Percentiles rank a stretch among this genome's conserved stretches.
These are phyloP conservation scores for Penicillium sclerotiorum DNA, from an alignment of 2,329 filamentous ascomycete species.

Conservation along the genomic window DNA sequence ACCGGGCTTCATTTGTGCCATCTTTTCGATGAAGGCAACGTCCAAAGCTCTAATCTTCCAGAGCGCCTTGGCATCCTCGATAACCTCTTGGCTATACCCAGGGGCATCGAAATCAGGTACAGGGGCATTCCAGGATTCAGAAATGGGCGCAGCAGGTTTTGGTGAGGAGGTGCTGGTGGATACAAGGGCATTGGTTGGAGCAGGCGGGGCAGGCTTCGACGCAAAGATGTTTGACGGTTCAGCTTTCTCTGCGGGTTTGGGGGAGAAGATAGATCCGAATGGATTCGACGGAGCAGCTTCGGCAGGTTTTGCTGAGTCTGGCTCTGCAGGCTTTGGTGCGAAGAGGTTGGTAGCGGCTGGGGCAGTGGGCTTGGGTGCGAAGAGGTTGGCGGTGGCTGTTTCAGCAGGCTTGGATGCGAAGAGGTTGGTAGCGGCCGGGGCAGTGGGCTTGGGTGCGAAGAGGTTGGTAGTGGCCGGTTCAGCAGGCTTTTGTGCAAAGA, in stretches of 20 bases:
- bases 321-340: neutral
- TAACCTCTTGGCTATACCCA: too few relatives aligned
- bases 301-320: neutral
- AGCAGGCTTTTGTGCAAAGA: too few relatives aligned
- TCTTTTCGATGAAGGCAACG: constrained; percentile 35
- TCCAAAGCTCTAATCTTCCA: constrained; percentile 40
- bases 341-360: constrained; percentile 23
- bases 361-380: constrained; percentile 10
- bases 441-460: neutral
- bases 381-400: constrained; percentile 21
- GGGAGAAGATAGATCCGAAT: too few relatives aligned
- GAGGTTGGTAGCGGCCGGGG: constrained; percentile 2
- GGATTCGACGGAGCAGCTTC: neutral
- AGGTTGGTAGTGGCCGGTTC: neutral
- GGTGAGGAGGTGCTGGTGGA: neutral
- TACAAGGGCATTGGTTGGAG: neutral
- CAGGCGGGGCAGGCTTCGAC: neutral
- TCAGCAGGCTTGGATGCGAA: constrained; percentile 16
- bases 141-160: neutral
- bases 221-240: neutral
- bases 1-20: constrained; percentile 35
- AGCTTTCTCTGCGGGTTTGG: too few relatives aligned
- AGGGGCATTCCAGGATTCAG: too few relatives aligned
- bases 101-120: too few relatives aligned
- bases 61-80: constrained; percentile 23